A percentile compares a stretch with the other conserved stretches of the same genome.
Conservation (phyloP, 768 basidiomycete genomes). For the Boletus fagicola region DNA sequence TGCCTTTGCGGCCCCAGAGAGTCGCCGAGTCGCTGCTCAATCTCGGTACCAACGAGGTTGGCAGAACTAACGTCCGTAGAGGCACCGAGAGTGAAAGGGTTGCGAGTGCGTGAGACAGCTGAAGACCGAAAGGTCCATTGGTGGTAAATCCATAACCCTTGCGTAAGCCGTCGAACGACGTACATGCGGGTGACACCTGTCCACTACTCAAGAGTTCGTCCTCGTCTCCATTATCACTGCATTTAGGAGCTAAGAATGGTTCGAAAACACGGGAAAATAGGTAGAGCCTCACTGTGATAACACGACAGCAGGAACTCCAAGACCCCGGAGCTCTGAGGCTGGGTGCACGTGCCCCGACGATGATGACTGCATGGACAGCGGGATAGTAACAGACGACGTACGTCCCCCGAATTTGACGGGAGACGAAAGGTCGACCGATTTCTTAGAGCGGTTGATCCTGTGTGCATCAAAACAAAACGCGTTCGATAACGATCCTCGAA, state of each 20-base stretch:
- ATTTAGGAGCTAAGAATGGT: not conserved
- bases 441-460: slow-evolving; percentile 38
- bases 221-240: slow-evolving; percentile 43
- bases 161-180: slow-evolving; percentile 24
- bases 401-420: slow-evolving; percentile 24
- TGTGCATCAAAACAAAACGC: slow-evolving; percentile 8
- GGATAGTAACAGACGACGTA: slow-evolving; percentile 30
- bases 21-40: slow-evolving; percentile 13
- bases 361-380: slow-evolving; percentile 36
- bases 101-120: slow-evolving; percentile 27
- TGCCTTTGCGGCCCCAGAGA: not conserved
- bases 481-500: not conserved
- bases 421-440: slow-evolving; percentile 26
- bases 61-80: slow-evolving; percentile 33
- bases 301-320: slow-evolving; percentile 39
- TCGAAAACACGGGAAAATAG: not conserved
- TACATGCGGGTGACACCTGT: slow-evolving; percentile 70
- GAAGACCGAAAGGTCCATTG: not conserved
- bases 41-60: slow-evolving; percentile 21
- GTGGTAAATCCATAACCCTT: slow-evolving; percentile 7
- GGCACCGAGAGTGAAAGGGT: slow-evolving; percentile 25
- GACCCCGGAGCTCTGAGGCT: slow-evolving; percentile 26
- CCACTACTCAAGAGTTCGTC: slow-evolving; percentile 77
- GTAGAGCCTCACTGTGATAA: slow-evolving; percentile 36
- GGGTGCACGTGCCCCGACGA: slow-evolving; percentile 32